Conservation (phyloP, 495 filamentous ascomycete species). For the Penicillium robsamsonii region DNA sequence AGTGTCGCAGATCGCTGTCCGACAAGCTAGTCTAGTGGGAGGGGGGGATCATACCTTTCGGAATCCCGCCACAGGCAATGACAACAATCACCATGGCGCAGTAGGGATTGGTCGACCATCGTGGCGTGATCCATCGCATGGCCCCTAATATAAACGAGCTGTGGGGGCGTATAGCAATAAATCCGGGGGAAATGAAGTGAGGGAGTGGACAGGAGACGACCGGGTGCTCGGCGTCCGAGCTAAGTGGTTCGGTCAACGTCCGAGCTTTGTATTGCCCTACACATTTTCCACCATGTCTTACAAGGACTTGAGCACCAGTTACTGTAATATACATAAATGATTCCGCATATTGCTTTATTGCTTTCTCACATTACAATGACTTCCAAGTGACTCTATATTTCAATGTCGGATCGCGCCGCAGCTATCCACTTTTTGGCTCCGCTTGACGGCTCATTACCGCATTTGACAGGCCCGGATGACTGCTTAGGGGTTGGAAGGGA, state of each 20-base stretch:
- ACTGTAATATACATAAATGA: not conserved
- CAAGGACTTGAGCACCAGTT: constrained; percentile 2
- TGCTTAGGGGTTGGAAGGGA: constrained; percentile 4
- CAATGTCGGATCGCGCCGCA: constrained; percentile 18
- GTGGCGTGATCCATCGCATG: constrained; percentile 37
- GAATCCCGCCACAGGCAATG: constrained; percentile 44
- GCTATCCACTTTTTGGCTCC: constrained; percentile 20
- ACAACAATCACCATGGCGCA: constrained; percentile 41
- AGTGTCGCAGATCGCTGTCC: not conserved
- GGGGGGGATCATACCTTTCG: constrained; percentile 34
- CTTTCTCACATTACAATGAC: not conserved
- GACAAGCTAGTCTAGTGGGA: not conserved
- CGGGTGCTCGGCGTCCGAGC: constrained; percentile 6
- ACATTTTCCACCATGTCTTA: not conserved
- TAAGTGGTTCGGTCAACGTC: constrained; percentile 28
- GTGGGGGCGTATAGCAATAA: constrained; percentile 10
- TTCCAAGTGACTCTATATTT: constrained; percentile 12
- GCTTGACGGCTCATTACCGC: constrained; percentile 12
- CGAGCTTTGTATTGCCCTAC: constrained; percentile 6
- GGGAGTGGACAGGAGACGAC: constrained; percentile 4
- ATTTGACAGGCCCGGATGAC: constrained; percentile 1
- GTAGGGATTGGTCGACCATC: constrained; percentile 41
- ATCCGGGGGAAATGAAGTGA: constrained; percentile 13
- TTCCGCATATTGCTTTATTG: not conserved
- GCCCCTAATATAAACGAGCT: constrained; percentile 9